phyloP scores from a whole-genome alignment of 257 asterid species.

The Hygrophila difformis region DNA sequence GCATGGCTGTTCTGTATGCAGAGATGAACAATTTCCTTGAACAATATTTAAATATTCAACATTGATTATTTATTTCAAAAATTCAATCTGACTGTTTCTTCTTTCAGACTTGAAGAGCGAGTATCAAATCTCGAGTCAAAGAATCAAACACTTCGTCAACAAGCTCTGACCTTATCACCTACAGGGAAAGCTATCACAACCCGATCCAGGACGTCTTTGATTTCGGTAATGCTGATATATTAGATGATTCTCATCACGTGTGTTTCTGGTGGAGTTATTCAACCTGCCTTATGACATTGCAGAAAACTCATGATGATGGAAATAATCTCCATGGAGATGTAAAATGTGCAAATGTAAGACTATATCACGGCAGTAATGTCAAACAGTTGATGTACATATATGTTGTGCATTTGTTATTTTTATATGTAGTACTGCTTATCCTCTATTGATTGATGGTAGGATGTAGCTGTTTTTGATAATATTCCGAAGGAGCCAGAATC shows the following conservation, averaged over 20 bases:
- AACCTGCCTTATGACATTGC: slow-evolving; percentile 26
- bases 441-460: slow-evolving; percentile 42
- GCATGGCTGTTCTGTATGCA: too few relatives aligned
- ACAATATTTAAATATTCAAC: background rate
- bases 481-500: slow-evolving; percentile 72
- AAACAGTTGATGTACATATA: too few relatives aligned
- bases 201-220: slow-evolving; percentile 62
- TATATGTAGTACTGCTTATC: slow-evolving; percentile 11
- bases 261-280: slow-evolving; percentile 17
- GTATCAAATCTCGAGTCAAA: slow-evolving; percentile 87
- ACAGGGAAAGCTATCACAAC: slow-evolving; percentile 78
- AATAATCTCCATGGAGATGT: slow-evolving; percentile 56
- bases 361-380: background rate
- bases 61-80: slow-evolving; percentile 11
- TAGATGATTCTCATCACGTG: too few relatives aligned
- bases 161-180: slow-evolving; percentile 94
- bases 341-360: slow-evolving; percentile 49
- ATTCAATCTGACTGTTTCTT: too few relatives aligned
- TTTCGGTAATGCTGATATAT: slow-evolving; percentile 40
- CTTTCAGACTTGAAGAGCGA: slow-evolving; percentile 89
- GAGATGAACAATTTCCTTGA: too few relatives aligned
- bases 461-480: slow-evolving; percentile 39
- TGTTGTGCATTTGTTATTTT: too few relatives aligned
- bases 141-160: slow-evolving; percentile 97
- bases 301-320: slow-evolving; percentile 85